Conservation (phyloP, 176 grass and related monocot genomes). For the Olyra latifolia region DNA sequence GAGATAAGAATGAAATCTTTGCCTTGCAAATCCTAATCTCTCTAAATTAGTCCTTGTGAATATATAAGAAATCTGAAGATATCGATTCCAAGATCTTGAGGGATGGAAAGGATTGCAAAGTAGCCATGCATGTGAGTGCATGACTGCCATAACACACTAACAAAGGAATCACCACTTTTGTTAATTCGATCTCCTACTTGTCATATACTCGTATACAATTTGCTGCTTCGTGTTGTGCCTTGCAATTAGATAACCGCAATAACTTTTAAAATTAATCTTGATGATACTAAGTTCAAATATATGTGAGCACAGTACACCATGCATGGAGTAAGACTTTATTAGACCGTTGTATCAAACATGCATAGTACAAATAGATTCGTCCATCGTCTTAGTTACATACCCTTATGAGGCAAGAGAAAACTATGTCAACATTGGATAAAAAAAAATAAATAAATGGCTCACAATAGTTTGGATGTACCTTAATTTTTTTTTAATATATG, state of each 20-base stretch:
- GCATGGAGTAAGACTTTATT: no score
- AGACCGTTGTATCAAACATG: no score
- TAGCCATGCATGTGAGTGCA: not conserved
- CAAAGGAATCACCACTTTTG: not conserved
- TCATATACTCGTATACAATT: not conserved
- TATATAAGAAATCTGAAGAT: not conserved
- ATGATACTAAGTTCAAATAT: not conserved
- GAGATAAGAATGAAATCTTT: slow-evolving; percentile 24
- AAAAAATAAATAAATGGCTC: no score
- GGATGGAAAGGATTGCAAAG: not conserved
- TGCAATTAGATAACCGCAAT: not conserved
- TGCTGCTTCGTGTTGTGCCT: not conserved
- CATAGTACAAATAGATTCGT: no score
- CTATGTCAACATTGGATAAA: no score
- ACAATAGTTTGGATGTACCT: no score
- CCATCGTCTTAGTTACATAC: no score
- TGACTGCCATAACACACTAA: slow-evolving; percentile 4
- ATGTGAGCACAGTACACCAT: no score
- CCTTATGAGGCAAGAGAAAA: no score
- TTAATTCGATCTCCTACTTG: not conserved
- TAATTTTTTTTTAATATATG: no score
- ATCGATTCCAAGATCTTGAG: not conserved
- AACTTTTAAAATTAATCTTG: not conserved
- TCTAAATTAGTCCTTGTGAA: not conserved
- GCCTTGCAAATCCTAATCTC: not conserved